These are phyloP conservation scores for Articulospora tetracladia DNA, from an alignment of 495 filamentous ascomycete species.

Conservation along the genomic window DNA sequence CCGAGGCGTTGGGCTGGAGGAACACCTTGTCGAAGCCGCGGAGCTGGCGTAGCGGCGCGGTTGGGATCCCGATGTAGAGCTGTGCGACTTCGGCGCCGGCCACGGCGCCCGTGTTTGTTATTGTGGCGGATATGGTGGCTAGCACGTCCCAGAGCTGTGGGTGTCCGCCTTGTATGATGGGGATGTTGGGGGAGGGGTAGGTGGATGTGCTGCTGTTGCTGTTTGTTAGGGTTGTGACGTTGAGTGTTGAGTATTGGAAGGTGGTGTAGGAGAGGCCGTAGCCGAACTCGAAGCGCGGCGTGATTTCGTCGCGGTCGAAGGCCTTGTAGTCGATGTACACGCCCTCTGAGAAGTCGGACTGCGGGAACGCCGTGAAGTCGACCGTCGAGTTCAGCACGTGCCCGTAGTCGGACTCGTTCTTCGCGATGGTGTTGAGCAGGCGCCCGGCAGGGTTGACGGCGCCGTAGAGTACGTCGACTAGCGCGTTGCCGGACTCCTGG, in stretches of 20 bases:
- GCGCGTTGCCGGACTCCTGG: slow-evolving; percentile 85
- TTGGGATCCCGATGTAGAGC: slow-evolving; percentile 76
- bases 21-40: slow-evolving; percentile 76
- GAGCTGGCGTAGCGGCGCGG: slow-evolving; percentile 66
- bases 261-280: slow-evolving; percentile 61
- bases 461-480: slow-evolving; percentile 88
- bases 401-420: slow-evolving; percentile 73
- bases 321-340: slow-evolving; percentile 90
- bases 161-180: slow-evolving; percentile 63
- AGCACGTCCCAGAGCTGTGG: slow-evolving; percentile 62
- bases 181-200: slow-evolving; percentile 41
- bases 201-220: slow-evolving; percentile 77
- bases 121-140: slow-evolving; percentile 69
- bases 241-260: slow-evolving; percentile 46
- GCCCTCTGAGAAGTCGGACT: slow-evolving; percentile 68
- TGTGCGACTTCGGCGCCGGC: slow-evolving; percentile 80
- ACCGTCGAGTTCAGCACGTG: slow-evolving; percentile 58
- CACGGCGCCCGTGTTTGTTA: slow-evolving; percentile 77
- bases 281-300: slow-evolving; percentile 45
- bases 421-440: slow-evolving; percentile 63
- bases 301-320: slow-evolving; percentile 56
- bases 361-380: slow-evolving; percentile 39
- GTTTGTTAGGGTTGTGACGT: slow-evolving; percentile 49
- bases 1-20: slow-evolving; percentile 61
- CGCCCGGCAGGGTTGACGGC: slow-evolving; percentile 78